Percentiles rank a stretch among this genome's conserved stretches.
Conservation (phyloP, 768 basidiomycete genomes). For the Tremella fuciformis region DNA sequence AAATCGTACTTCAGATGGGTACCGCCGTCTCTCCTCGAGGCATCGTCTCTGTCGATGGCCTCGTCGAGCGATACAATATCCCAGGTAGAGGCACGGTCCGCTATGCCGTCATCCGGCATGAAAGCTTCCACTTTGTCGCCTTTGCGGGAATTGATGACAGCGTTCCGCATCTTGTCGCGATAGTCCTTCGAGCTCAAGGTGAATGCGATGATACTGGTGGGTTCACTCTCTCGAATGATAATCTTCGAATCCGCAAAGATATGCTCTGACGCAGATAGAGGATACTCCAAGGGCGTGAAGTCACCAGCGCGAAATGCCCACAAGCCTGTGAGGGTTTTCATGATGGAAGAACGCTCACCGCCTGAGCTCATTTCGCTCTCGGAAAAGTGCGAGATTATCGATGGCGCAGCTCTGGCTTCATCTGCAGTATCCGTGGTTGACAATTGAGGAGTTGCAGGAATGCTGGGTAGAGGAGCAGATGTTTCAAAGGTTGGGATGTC, state of each 20-base stretch:
- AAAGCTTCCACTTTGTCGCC: conserved; percentile 70
- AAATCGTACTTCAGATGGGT: conserved; percentile 59
- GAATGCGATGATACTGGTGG: conserved; percentile 94
- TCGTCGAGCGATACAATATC: conserved; percentile 82
- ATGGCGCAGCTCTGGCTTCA: conserved; percentile 16
- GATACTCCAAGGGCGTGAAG: conserved; percentile 58
- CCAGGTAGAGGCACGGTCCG: conserved; percentile 86
- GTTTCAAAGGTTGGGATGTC: conserved; percentile 51
- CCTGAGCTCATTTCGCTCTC: conserved; percentile 55
- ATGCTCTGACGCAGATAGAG: conserved; percentile 63
- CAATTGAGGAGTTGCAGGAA: conserved; percentile 46
- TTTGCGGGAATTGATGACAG: conserved; percentile 21
- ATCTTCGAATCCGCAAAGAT: conserved; percentile 92
- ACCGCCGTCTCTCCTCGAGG: conserved; percentile 33
- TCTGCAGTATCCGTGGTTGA: conserved; percentile 33
- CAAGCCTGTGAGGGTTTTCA: conserved; percentile 78
- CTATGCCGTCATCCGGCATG: conserved; percentile 85
- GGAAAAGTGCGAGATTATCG: conserved; percentile 37
- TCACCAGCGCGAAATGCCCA: conserved; percentile 64
- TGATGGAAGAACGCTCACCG: conserved; percentile 67
- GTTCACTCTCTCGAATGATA: conserved; percentile 93
- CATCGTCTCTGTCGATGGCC: conserved; percentile 44
- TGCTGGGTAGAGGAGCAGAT: conserved; percentile 49
- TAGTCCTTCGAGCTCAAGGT: conserved; percentile 61
- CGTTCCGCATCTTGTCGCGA: conserved; percentile 46